Base-by-base conservation (phyloP, 2,329 filamentous ascomycete species). In the Penicillium sp. region DNA sequence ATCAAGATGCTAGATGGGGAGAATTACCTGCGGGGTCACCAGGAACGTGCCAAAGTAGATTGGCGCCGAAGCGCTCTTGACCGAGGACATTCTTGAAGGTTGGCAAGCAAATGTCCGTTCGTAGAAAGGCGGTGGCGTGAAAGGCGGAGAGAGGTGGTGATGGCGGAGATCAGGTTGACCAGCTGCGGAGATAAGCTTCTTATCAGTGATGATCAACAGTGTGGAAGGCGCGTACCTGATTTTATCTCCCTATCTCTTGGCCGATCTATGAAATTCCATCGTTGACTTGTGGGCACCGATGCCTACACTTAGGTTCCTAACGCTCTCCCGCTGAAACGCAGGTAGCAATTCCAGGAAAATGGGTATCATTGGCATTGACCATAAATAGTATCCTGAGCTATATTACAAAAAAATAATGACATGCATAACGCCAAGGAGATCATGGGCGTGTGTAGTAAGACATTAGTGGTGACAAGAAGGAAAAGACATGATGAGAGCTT, bases 31-130 rank as follows among this genome's bases (percentile, higher is more conserved):
- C 18, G 85, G 81, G 13, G 90, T 90, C 55, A 96, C 89, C 59
- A 90, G 81, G 71, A 90, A 93, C 9, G 87, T 84, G 14, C 91
- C 91, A 70, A 96, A 95, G 70, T 86, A 82, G 66, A 94, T 79
- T 44, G 71, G 71, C 19, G 51, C 59, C 2, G 58, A 59, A 16
- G 74, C 72, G 40, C 69, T 75, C 66, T 70, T 73, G 40, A 68
- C 52, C 37, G 66, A 60, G 52, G 69, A 59, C 70, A 73, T 73
- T 35, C 54, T 60, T 13, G 59, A 22, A 40, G 46, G 55, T 47
- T 58, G 49, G 22, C 44, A 44, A 41, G 50, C 33, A 51, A 22
- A 24, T 39, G 24, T 19, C 33, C 40, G 31, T 35, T 41, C 22
- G 36, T n/a, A 46, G 41, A 40, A 52, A 52, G 43, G 50, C 35